Evolutionary conservation across 2,329 filamentous ascomycete species (phyloP).

Genomic region (Pseudogymnoascus sp.): DNA sequence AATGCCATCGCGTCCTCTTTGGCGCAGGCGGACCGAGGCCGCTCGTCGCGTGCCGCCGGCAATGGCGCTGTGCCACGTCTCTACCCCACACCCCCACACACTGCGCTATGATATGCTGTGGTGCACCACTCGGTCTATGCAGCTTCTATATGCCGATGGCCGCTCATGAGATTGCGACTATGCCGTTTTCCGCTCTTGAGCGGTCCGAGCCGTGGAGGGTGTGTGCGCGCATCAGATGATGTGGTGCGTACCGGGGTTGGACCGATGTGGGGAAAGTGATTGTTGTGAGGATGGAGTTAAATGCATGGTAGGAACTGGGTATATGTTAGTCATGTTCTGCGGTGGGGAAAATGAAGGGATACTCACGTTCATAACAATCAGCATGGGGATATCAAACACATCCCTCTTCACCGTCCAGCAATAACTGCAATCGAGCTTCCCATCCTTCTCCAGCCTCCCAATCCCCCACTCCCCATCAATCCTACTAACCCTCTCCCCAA

Average conservation of each 20-base stretch:
- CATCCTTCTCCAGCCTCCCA: slow-evolving; percentile 73
- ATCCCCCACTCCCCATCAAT: slow-evolving; percentile 72
- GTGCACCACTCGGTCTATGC: not conserved
- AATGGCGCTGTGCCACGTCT: not conserved
- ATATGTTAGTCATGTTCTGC: slow-evolving; percentile 14
- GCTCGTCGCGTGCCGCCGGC: not conserved
- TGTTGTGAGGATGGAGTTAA: slow-evolving; percentile 23
- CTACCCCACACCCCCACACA: too few relatives aligned
- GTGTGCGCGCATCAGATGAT: too few relatives aligned
- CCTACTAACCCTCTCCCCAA: slow-evolving; percentile 41
- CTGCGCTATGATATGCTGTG: too few relatives aligned
- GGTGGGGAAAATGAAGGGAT: not conserved
- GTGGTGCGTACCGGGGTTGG: too few relatives aligned
- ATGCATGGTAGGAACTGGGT: slow-evolving; percentile 39
- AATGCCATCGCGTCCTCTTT: too few relatives aligned
- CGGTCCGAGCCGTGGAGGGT: not conserved
- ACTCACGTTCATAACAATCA: slow-evolving; percentile 97
- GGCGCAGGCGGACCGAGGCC: not conserved
- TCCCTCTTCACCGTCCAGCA: slow-evolving; percentile 97
- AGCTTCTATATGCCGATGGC: not conserved
- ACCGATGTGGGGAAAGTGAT: slow-evolving; percentile 10
- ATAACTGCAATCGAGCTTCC: slow-evolving; percentile 89
- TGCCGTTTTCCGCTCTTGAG: not conserved
- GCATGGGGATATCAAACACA: slow-evolving; percentile 96
- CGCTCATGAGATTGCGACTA: too few relatives aligned